Evolutionary conservation across 176 grass and related monocot species (phyloP), one percentile per base, ranked within the genome.

Genomic region (Alopecurus myosuroides): DNA sequence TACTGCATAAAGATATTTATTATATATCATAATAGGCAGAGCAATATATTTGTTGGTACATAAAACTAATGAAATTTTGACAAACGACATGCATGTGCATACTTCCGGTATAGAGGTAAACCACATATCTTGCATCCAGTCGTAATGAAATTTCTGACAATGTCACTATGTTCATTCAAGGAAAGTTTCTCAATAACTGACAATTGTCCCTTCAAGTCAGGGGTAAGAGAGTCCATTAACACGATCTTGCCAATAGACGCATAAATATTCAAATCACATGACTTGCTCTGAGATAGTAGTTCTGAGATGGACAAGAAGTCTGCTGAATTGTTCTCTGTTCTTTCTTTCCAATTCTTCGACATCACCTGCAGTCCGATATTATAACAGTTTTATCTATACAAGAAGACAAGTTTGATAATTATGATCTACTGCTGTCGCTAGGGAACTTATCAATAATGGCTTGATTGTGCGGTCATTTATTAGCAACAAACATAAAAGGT

Each of bases 91-190:
- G 77, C 46, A 58, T 68, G 22, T 60, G 63, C 84, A 85, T 85
- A 94, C 89, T 80, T 89, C 71, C 71, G 55, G 89, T 57, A 56
- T 55, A 87, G 22, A 46, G 84, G 76, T 22, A 36, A 87, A 79
- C 84, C 89, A 82, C 92, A 91, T 79, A 94, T 46, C 81, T 85
- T 91, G 85, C 92, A 94, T 23, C 92, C 92, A 8, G 58, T 46
- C 64, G 70, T 69, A 81, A 94, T 66, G 65, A 91, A 83, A 83
- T 82, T 74, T 87, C 79, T 65, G 18, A 62, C 71, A 66, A 83
- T 87, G 50, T 89, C 79, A 80, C 53, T 76, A 29, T 87, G 53
- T 60, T 73, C 64, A 82, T 74, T 82, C 74, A 82, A 64, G 65
- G 78, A 48, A 62, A 66, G 50, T 71, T 22, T 89, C n/a, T 94